Evolutionary conservation across 495 filamentous ascomycete genomes (phyloP), one percentile per base, ranked within the genome.

Genomic region (Aspergillus panamensis): DNA sequence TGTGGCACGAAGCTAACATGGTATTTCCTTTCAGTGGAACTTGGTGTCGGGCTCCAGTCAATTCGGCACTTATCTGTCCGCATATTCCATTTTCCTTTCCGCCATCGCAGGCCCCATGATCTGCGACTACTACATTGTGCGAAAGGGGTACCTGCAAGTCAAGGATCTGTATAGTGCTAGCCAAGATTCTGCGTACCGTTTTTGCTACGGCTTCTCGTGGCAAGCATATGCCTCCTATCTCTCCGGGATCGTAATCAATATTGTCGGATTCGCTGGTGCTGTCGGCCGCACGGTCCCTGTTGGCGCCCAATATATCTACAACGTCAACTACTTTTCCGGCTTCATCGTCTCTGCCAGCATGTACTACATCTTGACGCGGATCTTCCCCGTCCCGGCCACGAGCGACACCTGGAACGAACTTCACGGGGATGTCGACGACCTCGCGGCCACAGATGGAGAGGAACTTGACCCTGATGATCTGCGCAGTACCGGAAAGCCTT

Each of bases 11-110:
- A 29, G 43, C 53, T 61, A 58, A 68, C 54, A 48, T 45, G 17
- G 16, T 45, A 16, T 8, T 35, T 20, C 20, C 1, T 39, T 50
- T 30, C 47, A 80, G 73, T 96, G 90, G 86, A 89, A 88, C 58
- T 79, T 97, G 0, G 83, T 95, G 19, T 84, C 81, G 0, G 73
- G 78, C 7, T 81, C 83, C n/a, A 96, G 95, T 73, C 84, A 88
- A 68, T 97, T 97, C 77, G 92, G 88, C n/a, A 92, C 89, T 44
- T 97, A 96, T 64, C 85, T 97, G 6, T 93, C 89, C 12, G 88
- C 92, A 21, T 96, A 97, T 76, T 91, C 89, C n/a, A 89, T 97
- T 58, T 97, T 97, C 75, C 84, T 97, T 21, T 92, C 88, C 47
- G 90, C 90, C 37, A 94, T 97, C 63, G 92, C 91, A 13, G 92